Base-by-base conservation (phyloP, 768 basidiomycete species). In the Rhizopogon vinicolor region DNA sequence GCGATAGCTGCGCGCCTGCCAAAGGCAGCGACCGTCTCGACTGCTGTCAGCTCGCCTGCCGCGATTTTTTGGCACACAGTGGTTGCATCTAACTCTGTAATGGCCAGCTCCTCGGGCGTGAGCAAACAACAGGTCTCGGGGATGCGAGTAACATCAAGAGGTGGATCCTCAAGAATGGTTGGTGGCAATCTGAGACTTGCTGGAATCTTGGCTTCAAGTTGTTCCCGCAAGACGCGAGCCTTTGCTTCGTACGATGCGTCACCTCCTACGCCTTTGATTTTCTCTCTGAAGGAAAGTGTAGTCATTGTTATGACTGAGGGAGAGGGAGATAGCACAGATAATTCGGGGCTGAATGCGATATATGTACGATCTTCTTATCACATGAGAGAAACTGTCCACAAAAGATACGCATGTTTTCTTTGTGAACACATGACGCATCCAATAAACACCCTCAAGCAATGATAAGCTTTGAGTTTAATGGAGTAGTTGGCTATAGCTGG, bases 1-100 rank as follows among this genome's bases (percentile, higher is more conserved):
- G 22, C 22, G 22, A 22, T 22, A 22, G 22, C 22, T 22, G 22
- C 22, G 22, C 82, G 68, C 64, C 79, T 80, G 49, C 64, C 73
- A 55, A 76, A 79, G 1, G 80, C 78, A 13, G 62, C 64, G 5
- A 72, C 68, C n/a, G 75, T 74, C 14, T 71, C 68, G 6, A 78
- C 75, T 1, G 76, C 71, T 0, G 73, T 68, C 35, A 71, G 63
- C 44, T 67, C 42, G 12, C 68, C 66, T 6, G 53, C 57, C 7
- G 66, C 65, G 44, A 75, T 68, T 6, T 59, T 56, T 41, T 60
- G 44, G 13, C 68, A 46, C 19, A 77, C 22, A 22, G 22, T 3
- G 22, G 22, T 22, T 22, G 22, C 22, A 22, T 22, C 22, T 3
- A 22, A 22, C 12, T 64, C 62, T 3, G 74, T 74, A 6, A 75